phyloP scores from a whole-genome alignment of 768 basidiomycete species.

The Suillus paluster region DNA sequence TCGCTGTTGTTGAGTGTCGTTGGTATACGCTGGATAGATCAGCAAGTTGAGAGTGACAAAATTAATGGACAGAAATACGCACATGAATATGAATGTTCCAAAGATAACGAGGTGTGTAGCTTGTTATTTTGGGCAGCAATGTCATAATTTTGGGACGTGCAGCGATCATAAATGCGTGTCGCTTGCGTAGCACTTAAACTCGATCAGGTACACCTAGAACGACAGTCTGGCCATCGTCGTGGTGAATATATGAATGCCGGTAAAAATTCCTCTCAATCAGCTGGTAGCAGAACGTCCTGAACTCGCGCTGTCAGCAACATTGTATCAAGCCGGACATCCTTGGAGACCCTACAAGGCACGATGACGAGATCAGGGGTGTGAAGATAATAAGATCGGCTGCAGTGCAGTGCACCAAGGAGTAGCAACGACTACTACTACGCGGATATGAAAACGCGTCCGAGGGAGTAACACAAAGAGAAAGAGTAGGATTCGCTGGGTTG shows the following conservation, averaged over 20 bases:
- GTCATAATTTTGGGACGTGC: conserved; percentile 28
- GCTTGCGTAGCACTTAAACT: conserved; percentile 21
- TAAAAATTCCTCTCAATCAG: conserved; percentile 19
- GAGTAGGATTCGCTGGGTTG: conserved; percentile 23
- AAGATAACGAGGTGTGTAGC: conserved; percentile 13
- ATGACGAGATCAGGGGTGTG: conserved; percentile 17
- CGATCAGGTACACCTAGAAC: conserved; percentile 32
- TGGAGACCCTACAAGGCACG: neutral
- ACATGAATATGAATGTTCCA: conserved; percentile 11
- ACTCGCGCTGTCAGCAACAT: too few species aligned
- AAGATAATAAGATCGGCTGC: neutral
- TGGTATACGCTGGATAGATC: neutral
- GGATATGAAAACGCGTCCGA: conserved; percentile 3
- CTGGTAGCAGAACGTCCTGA: too few species aligned
- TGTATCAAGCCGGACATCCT: neutral
- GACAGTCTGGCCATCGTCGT: conserved; percentile 2
- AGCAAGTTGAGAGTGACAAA: conserved; percentile 17
- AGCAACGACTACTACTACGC: neutral
- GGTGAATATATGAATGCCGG: conserved; percentile 22
- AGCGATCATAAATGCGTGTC: conserved; percentile 23
- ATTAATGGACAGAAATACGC: conserved; percentile 31
- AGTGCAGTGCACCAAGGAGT: neutral
- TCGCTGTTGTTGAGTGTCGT: neutral
- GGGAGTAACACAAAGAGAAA: conserved; percentile 2
- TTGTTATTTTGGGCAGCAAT: conserved; percentile 37